phyloP scores from a whole-genome alignment of 75 land plant genomes.

The Pinus albicaulis region DNA sequence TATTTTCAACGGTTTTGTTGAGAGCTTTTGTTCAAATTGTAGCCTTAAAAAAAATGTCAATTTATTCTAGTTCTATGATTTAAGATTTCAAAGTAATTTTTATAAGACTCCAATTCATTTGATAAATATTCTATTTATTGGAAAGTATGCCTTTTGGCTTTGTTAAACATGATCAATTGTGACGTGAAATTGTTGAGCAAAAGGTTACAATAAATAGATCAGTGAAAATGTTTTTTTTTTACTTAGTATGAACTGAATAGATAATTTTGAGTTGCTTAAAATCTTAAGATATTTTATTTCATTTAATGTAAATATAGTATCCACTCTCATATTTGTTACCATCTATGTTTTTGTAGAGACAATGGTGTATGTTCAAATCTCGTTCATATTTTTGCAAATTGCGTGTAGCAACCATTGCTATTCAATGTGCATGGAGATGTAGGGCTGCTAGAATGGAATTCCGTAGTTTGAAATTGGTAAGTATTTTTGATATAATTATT shows the following conservation, averaged over 20 bases:
- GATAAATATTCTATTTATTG: no score
- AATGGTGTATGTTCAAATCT: constrained; percentile 73
- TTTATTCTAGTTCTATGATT: no score
- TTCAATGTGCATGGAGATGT: constrained; percentile 90
- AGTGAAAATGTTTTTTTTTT: no score
- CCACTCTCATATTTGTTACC: background rate
- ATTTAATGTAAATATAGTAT: background rate
- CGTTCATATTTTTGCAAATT: constrained; percentile 28
- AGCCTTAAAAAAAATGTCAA: no score
- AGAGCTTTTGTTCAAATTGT: no score
- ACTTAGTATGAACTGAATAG: background rate
- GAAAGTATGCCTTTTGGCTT: no score
- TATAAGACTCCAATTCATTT: no score
- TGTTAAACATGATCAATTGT: no score
- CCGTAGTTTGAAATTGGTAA: constrained; percentile 63
- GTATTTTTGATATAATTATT: constrained; percentile 1
- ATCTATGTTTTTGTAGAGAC: constrained; percentile 36
- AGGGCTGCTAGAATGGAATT: constrained; percentile 74
- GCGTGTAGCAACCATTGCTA: constrained; percentile 47
- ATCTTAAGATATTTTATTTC: background rate
- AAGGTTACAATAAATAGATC: no score
- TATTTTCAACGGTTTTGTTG: no score
- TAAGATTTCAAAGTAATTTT: no score
- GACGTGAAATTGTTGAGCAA: no score
- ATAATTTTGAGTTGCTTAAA: background rate